A percentile compares a stretch with the other conserved stretches of the same genome.
phyloP scores from a whole-genome alignment of 805 yeast genomes.

The Lipomyces orientalis region DNA sequence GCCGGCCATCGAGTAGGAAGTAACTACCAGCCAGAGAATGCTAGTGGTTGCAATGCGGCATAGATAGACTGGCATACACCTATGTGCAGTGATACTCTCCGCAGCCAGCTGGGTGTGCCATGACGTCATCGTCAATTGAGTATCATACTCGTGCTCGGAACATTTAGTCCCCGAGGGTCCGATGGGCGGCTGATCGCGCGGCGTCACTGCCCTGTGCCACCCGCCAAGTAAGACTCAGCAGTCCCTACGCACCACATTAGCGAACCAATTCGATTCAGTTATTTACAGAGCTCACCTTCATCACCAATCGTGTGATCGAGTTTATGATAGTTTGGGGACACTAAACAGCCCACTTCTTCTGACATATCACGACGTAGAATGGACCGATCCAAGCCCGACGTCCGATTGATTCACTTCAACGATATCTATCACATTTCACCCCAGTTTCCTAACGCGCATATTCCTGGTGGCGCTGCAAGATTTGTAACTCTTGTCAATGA shows the following conservation, averaged over 20 bases:
- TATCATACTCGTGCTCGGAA: too few species aligned
- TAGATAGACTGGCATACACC: too few species aligned
- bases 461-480: slow-evolving; percentile 41
- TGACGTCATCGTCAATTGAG: too few species aligned
- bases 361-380: background rate
- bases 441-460: slow-evolving; percentile 20
- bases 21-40: too few species aligned
- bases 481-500: slow-evolving; percentile 36
- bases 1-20: too few species aligned
- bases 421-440: slow-evolving; percentile 39
- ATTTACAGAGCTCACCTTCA: background rate
- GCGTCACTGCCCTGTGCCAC: too few species aligned
- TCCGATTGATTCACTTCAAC: slow-evolving; percentile 38
- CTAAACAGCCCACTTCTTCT: background rate
- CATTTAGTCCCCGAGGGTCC: too few species aligned
- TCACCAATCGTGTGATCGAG: too few species aligned
- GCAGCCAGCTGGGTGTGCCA: too few species aligned
- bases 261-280: background rate
- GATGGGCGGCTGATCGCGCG: too few species aligned
- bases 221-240: background rate
- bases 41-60: too few species aligned
- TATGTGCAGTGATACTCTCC: too few species aligned
- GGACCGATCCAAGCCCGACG: slow-evolving; percentile 19
- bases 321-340: background rate
- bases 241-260: background rate